Evolutionary conservation across 257 asterid species (phyloP), one percentile per base, ranked within the genome.

Genomic region (Haberlea rhodopensis): DNA sequence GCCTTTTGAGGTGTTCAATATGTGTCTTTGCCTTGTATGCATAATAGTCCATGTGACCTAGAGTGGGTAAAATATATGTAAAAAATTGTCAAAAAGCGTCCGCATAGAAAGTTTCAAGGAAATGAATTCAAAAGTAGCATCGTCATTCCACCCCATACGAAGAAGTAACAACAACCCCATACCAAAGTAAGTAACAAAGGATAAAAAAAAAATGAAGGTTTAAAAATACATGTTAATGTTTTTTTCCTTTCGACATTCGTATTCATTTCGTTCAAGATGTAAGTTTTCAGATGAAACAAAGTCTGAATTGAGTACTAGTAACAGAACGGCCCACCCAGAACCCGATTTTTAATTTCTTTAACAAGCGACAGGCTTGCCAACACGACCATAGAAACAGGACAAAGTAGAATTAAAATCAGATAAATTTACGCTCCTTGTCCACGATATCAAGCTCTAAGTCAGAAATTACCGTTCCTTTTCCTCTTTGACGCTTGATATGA

Each of bases 1-100:
- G 48, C 58, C 63, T n/a, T 57, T 61, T 71, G 64, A 48, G 22
- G 26, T 71, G 48, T 48, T 63, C 66, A 53, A 23, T 4, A 56
- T 51, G 55, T n/a, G 58, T 31, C 53, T 45, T 53, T 53, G 45
- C 6, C 63, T 58, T 48, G 25, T 51, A 8, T 31, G 19, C 53
- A 60, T 34, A 15, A 24, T 68, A 51, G 64, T 62, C 26, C 56
- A 60, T 60, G 58, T 29, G 70, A 29, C 23, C 46, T 64, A 46
- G 25, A 11, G 53, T 15, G 62, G 67, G 43, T 31, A 57, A 24
- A n/a, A 8, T 32, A 55, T 48, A 23, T 45, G 43, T 28, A 63
- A 56, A 52, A 58, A 48, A 28, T 22, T 23, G 15, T 10, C 8
- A 19, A 43, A 66, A 20, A 1, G 2, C 7, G 61, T 27, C 53